These are phyloP conservation scores for Fusarium bulbicola DNA, from an alignment of 2,329 filamentous ascomycete genomes.

Conservation along the genomic window DNA sequence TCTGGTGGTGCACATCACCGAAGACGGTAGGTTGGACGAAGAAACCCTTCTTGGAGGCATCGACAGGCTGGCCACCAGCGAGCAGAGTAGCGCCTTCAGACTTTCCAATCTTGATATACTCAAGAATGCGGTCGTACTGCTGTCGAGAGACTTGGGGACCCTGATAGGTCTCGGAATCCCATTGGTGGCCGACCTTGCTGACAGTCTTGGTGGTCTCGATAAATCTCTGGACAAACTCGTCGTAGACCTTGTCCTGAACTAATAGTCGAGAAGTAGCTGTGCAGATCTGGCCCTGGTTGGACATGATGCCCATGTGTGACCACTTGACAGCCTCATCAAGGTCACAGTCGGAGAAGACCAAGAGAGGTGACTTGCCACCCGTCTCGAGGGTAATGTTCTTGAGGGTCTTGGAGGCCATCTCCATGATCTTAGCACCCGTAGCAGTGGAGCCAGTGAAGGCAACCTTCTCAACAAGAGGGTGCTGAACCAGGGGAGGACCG, in stretches of 20 bases:
- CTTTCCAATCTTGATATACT: constrained; percentile 61
- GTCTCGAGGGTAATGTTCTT: constrained; percentile 67
- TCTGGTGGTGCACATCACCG: constrained; percentile 69
- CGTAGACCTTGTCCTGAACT: constrained; percentile 84
- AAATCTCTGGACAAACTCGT: constrained; percentile 81
- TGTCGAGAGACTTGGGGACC: constrained; percentile 63
- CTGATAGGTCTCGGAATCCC: constrained; percentile 49
- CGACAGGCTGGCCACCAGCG: constrained; percentile 47
- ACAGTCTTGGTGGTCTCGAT: constrained; percentile 71
- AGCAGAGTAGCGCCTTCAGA: constrained; percentile 41
- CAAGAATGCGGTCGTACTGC: constrained; percentile 72
- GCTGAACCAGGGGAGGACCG: constrained; percentile 66
- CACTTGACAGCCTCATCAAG: constrained; percentile 78
- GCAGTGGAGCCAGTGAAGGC: constrained; percentile 80
- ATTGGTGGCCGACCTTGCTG: constrained; percentile 48
- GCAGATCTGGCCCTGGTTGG: constrained; percentile 69
- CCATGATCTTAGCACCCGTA: constrained; percentile 78
- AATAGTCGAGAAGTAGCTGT: constrained; percentile 83
- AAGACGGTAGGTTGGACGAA: constrained; percentile 92
- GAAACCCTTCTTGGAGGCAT: constrained; percentile 77
- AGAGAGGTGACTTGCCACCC: constrained; percentile 81
- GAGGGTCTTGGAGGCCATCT: constrained; percentile 74
- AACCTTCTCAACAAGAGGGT: constrained; percentile 77
- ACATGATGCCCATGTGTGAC: constrained; percentile 75
- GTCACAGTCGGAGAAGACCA: constrained; percentile 78